These are phyloP conservation scores for Medakamo hakoo DNA, from an alignment of 139 green algal species.

Conservation along the genomic window DNA sequence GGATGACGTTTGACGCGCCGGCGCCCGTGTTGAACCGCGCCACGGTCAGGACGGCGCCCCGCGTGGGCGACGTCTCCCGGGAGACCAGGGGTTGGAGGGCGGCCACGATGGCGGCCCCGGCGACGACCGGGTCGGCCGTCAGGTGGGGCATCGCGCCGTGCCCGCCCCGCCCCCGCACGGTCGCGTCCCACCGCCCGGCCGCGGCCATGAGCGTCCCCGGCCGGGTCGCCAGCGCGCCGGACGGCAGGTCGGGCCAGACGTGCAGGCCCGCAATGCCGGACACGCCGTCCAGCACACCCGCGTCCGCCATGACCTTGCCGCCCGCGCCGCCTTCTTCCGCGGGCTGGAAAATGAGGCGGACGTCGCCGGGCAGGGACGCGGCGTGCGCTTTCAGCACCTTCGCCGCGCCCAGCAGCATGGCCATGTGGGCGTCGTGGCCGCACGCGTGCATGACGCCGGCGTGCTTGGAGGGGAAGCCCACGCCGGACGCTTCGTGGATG, in stretches of 20 bases:
- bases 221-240: conserved; percentile 37
- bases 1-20: conserved; percentile 71
- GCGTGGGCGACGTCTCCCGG: conserved; percentile 62
- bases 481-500: conserved; percentile 21
- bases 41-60: conserved; percentile 62
- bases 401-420: conserved; percentile 72
- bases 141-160: conserved; percentile 78
- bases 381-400: conserved; percentile 50
- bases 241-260: conserved; percentile 49
- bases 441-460: conserved; percentile 71
- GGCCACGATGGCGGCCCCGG: conserved; percentile 39
- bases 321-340: conserved; percentile 76
- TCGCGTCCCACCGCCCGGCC: conserved; percentile 45
- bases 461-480: conserved; percentile 8
- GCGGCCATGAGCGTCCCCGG: conserved; percentile 67
- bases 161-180: conserved; percentile 44
- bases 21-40: conserved; percentile 47
- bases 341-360: conserved; percentile 84
- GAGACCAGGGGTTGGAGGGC: conserved; percentile 72
- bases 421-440: conserved; percentile 71
- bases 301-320: conserved; percentile 40
- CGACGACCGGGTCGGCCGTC: conserved; percentile 59
- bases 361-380: conserved; percentile 30
- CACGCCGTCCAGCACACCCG: conserved; percentile 30
- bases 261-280: conserved; percentile 56